Base-by-base conservation (phyloP, 116 monocot species). In the Dioscorea cayenensis region DNA sequence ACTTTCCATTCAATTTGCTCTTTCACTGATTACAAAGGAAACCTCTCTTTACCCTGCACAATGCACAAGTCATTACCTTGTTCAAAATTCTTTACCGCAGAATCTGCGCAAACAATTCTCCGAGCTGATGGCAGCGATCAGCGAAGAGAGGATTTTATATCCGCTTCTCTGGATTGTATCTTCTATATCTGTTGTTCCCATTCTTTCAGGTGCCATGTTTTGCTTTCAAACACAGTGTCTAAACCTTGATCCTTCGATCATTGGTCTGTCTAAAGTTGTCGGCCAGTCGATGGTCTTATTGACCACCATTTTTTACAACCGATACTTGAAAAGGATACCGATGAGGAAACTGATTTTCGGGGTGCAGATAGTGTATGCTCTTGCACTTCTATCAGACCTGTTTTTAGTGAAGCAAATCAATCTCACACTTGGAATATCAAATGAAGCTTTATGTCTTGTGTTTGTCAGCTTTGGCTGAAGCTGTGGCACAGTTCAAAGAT, bases 401-500 rank as follows among this genome's bases (percentile, higher is more conserved):
- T 2, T 82, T 7, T 73, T 92, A 51, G 89, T 89, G 63, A 92
- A 92, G 58, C 95, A 95, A 74, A 49, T 90, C 55, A 95, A 95
- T 51, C 50, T 92, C 14, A 69, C 13, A n/a, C 8, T 95, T 35
- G 95, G 95, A 6, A 84, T 95, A 49, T 78, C 95, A 27, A 95
- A 95, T 68, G 84, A 89, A 68, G 76, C n/a, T 59, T 5, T 79
- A 78, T 68, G 92, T 95, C 38, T 59, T 95, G 10, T 89, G 87
- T 37, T 79, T 87, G n/a, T 92, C 92, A 28, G 79, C 92, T 23
- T 52, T 90, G 48, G 87, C 95, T 9, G 95, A 95, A 70, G 85
- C 90, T 35, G 60, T 89, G 14, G 92, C 90, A 8, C 95, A 95
- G 77, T 95, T 95, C 36, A 92, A 92, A 92, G 80, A 71, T 90